Evolutionary conservation across 306 rosid genomes (phyloP), one percentile per base, ranked within the genome.

Genomic region (Sesbania bispinosa): DNA sequence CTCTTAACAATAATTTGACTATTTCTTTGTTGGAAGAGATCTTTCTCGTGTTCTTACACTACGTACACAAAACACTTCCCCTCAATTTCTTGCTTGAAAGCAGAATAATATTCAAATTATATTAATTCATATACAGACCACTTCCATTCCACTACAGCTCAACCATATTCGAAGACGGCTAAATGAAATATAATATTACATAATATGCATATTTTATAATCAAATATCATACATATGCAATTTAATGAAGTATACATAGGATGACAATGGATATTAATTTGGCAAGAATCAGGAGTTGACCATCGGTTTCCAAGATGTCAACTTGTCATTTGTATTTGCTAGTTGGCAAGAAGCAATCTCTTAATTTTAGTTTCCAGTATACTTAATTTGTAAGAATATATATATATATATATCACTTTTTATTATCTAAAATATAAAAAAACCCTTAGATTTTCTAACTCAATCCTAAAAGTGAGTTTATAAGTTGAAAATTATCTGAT

Each of bases 1-100:
- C 38, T 18, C 4, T 1, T 45, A 24, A 23, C 13, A 42, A 42
- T 42, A 57, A 59, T 61, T 61, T 61, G 70, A 46, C 69, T 29
- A 45, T 72, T 72, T 59, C 60, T 59, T 58, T 71, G 59, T 29
- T 58, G 24, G 58, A 70, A 55, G 27, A 41, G 16, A 16, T 69
- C 50, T 69, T 53, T 4, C 19, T 39, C 41, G 55, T 70, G 18
- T n/a, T 53, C 18, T 42, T 63, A n/a, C 10, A 41, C 42, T 24
- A 23, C 26, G 47, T 10, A 36, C 47, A 18, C 19, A 59, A 58
- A 67, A 58, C 57, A 11, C n/a, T n/a, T 43, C 14, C 45, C 67
- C 76, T 18, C 26, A 73, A 20, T n/a, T 73, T 47, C 38, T 33
- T 60, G 39, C 62, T 46, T 60, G 16, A 73, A 60, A 60, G 11